Evolutionary conservation across 2,329 filamentous ascomycete genomes (phyloP).

Genomic region (Venturia nashicola): DNA sequence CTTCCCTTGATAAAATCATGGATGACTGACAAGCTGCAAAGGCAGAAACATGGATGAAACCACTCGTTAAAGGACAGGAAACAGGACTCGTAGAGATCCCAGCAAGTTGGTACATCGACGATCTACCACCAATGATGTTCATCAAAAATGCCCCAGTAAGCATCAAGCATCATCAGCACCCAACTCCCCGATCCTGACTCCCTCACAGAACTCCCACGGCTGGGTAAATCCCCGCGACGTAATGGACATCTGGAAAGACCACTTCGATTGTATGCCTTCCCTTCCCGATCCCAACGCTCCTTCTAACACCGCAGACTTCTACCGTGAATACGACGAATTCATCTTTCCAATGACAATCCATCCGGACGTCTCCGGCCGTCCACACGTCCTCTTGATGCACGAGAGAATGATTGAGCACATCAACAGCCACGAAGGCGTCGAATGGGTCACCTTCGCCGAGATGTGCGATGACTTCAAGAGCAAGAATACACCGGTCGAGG

Average conservation of each 20-base stretch:
- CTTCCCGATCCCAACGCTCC: too few species aligned
- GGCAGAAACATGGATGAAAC: constrained; percentile 55
- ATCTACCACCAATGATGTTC: constrained; percentile 59
- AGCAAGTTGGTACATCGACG: constrained; percentile 39
- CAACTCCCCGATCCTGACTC: not conserved
- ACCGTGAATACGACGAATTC: constrained; percentile 65
- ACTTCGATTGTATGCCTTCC: constrained; percentile 41
- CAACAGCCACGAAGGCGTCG: constrained; percentile 49
- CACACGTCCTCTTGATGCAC: constrained; percentile 62
- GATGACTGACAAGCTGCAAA: constrained; percentile 42
- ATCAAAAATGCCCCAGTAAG: constrained; percentile 52
- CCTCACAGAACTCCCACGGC: constrained; percentile 33
- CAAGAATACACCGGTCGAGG: constrained; percentile 44
- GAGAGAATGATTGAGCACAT: constrained; percentile 60
- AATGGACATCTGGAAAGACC: constrained; percentile 53
- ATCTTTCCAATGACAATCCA: constrained; percentile 69
- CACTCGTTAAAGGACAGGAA: constrained; percentile 43
- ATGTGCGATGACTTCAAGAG: constrained; percentile 63
- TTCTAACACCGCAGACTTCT: constrained; percentile 38
- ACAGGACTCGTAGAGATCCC: constrained; percentile 56
- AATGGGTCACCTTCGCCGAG: constrained; percentile 58
- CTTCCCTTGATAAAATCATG: not conserved
- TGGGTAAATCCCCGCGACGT: constrained; percentile 44
- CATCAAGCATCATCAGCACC: constrained; percentile 17
- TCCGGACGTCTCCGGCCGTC: constrained; percentile 52